A percentile compares a stretch with the other conserved stretches of the same genome.
Conservation (phyloP, 306 rosid genomes). For the Lathyrus tuberosus region DNA sequence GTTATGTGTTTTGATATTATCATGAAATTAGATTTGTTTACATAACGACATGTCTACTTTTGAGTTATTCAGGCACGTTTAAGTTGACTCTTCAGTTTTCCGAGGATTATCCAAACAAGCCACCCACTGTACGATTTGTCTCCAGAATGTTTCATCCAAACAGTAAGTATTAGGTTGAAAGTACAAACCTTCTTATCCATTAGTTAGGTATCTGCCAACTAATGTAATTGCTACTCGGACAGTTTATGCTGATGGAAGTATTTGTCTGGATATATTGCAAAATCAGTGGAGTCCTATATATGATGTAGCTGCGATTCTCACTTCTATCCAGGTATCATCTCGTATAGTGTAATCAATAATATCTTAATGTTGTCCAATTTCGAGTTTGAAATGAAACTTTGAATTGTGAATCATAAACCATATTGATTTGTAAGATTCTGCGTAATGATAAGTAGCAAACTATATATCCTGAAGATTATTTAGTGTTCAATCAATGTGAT, state of each 20-base stretch:
- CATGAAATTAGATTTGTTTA: slow-evolving; percentile 30
- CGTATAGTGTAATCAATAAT: slow-evolving; percentile 12
- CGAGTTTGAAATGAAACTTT: background rate
- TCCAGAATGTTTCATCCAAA: slow-evolving; percentile 94
- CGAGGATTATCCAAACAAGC: slow-evolving; percentile 94
- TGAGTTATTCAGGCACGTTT: slow-evolving; percentile 74
- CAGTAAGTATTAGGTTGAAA: slow-evolving; percentile 59
- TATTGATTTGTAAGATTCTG: slow-evolving; percentile 5
- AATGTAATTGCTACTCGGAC: slow-evolving; percentile 31
- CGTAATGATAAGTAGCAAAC: background rate
- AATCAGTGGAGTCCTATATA: slow-evolving; percentile 73
- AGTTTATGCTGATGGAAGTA: slow-evolving; percentile 74
- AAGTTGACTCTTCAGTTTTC: slow-evolving; percentile 85
- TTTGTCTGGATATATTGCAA: slow-evolving; percentile 64
- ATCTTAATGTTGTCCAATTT: background rate
- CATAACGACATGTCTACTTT: slow-evolving; percentile 30
- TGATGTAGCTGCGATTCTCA: slow-evolving; percentile 69
- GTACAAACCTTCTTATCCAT: slow-evolving; percentile 11
- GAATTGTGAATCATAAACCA: background rate
- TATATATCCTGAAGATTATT: background rate
- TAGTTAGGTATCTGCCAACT: background rate
- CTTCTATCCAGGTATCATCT: slow-evolving; percentile 59
- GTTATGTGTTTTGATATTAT: slow-evolving; percentile 29
- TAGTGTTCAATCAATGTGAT: background rate
- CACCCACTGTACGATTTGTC: slow-evolving; percentile 87